Percentiles rank a stretch among this genome's conserved stretches.
Conservation (phyloP, 116 monocot genomes). For the Cymodocea nodosa region DNA sequence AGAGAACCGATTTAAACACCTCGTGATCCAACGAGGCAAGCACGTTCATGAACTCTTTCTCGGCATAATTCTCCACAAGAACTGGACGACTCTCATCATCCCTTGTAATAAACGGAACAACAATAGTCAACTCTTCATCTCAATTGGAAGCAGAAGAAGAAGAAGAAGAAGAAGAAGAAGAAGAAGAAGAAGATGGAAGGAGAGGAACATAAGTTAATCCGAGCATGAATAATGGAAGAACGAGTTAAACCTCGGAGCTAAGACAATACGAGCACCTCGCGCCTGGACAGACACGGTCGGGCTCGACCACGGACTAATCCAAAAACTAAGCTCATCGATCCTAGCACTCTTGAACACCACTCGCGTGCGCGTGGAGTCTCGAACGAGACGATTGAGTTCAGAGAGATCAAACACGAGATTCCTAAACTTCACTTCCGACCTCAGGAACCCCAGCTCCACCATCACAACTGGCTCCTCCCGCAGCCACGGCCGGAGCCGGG, state of each 20-base stretch:
- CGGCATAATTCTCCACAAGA: not conserved
- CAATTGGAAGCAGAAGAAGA: no score
- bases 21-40: conserved; percentile 7
- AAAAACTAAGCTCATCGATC: conserved; percentile 30
- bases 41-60: not conserved
- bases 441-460: conserved; percentile 40
- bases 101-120: not conserved
- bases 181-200: not conserved
- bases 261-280: conserved; percentile 26
- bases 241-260: conserved; percentile 41
- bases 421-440: conserved; percentile 19
- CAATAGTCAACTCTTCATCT: not conserved
- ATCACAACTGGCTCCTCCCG: conserved; percentile 36
- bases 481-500: conserved; percentile 64
- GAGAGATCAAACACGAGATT: conserved; percentile 31
- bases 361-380: conserved; percentile 15
- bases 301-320: conserved; percentile 43
- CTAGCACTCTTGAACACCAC: conserved; percentile 24
- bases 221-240: not conserved
- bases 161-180: conserved; percentile 5
- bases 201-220: not conserved
- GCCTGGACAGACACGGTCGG: conserved; percentile 30
- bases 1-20: not conserved
- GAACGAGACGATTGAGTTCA: conserved; percentile 25
- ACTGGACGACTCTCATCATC: not conserved